Evolutionary conservation across 129 eudicot genomes (phyloP).

Genomic region (Centaurea solstitialis): DNA sequence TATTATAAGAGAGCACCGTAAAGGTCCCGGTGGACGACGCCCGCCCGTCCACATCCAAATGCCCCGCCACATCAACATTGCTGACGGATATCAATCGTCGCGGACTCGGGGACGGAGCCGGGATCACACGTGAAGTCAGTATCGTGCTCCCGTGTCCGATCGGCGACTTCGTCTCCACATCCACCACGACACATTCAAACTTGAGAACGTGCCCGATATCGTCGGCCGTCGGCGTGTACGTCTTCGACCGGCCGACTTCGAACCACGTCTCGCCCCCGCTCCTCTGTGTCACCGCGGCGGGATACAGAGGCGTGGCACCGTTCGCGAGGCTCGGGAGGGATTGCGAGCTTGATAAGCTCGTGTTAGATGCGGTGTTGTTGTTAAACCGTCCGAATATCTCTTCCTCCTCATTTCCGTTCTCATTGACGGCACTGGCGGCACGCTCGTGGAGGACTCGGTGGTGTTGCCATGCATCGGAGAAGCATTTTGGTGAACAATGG

Average conservation of each 20-base stretch:
- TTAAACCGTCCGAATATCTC: slow-evolving; percentile 78
- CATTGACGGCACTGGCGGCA: slow-evolving; percentile 88
- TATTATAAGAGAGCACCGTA: slow-evolving; percentile 83
- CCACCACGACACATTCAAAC: slow-evolving; percentile 89
- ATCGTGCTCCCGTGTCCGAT: slow-evolving; percentile 55
- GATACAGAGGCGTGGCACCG: slow-evolving; percentile 67
- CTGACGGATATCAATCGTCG: slow-evolving; percentile 69
- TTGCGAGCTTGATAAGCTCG: slow-evolving; percentile 48
- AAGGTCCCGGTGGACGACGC: slow-evolving; percentile 66
- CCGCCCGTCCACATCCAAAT: slow-evolving; percentile 67
- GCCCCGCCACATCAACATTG: slow-evolving; percentile 67
- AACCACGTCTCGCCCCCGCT: slow-evolving; percentile 91
- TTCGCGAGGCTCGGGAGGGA: slow-evolving; percentile 60
- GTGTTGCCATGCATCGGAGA: slow-evolving; percentile 96
- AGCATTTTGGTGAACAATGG: slow-evolving; percentile 94
- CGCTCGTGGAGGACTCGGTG: slow-evolving; percentile 98
- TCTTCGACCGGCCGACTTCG: slow-evolving; percentile 81
- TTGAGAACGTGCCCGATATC: slow-evolving; percentile 90
- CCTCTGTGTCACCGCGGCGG: slow-evolving; percentile 75
- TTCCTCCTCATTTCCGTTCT: slow-evolving; percentile 93
- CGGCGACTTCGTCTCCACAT: slow-evolving; percentile 67
- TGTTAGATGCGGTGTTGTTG: slow-evolving; percentile 45
- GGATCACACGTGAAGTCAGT: slow-evolving; percentile 82
- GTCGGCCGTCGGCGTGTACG: slow-evolving; percentile 91
- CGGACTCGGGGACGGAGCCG: slow-evolving; percentile 94